Evolutionary conservation across 345 rosid species (phyloP).

Genomic region (Toxicodendron radicans): DNA sequence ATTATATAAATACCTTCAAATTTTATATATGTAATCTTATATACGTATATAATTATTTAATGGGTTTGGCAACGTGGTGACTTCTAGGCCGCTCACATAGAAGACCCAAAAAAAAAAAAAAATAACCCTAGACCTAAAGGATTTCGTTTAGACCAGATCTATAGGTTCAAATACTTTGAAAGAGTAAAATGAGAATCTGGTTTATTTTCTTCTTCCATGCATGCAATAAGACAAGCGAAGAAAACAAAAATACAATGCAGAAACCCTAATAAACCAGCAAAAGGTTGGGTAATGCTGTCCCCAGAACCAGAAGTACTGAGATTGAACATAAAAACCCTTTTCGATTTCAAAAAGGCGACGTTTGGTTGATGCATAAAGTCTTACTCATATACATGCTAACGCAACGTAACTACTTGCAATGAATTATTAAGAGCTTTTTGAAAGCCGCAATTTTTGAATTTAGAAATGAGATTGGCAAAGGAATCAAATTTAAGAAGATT

Average conservation of each 20-base stretch:
- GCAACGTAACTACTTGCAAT: not conserved
- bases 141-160: not conserved
- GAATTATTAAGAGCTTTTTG: not conserved
- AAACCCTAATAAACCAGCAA: not conserved
- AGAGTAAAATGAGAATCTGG: no score
- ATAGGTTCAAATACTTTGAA: no score
- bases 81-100: not conserved
- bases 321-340: not conserved
- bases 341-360: conserved; percentile 3
- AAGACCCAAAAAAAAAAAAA: not conserved
- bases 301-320: not conserved
- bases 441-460: conserved; percentile 18
- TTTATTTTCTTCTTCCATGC: no score
- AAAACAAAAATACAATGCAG: no score
- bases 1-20: no score
- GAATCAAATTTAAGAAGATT: no score
- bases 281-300: not conserved
- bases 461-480: not conserved
- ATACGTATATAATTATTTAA: not conserved
- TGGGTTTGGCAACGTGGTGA: not conserved
- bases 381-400: not conserved
- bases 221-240: no score
- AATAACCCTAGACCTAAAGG: no score
- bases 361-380: not conserved
- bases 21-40: not conserved